Percentiles rank a stretch among this genome's conserved stretches.
phyloP scores from a whole-genome alignment of 495 filamentous ascomycete species.

The Penicillium odoratum region DNA sequence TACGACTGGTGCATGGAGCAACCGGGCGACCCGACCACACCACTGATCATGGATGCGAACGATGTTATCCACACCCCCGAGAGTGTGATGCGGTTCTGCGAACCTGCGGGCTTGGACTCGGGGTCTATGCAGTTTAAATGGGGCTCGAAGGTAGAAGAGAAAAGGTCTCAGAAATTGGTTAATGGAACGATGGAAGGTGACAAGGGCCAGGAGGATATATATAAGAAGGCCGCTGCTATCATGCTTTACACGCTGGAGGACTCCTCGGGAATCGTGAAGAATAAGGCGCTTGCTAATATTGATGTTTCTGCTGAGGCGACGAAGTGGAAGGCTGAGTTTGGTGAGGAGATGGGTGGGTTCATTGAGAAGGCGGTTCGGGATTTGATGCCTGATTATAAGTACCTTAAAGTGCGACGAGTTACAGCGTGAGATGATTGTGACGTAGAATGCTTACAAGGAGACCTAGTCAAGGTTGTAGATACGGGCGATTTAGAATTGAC shows the following conservation, averaged over 20 bases:
- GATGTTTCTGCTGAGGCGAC: conserved; percentile 40
- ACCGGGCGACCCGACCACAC: background rate
- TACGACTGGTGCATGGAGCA: conserved; percentile 36
- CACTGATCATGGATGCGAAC: conserved; percentile 42
- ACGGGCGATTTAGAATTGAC: no score
- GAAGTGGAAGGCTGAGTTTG: conserved; percentile 20
- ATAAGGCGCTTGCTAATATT: conserved; percentile 32
- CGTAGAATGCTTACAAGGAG: no score
- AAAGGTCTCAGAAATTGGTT: background rate
- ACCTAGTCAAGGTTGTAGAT: no score
- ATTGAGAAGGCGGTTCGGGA: conserved; percentile 38
- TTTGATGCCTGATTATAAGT: conserved; percentile 51
- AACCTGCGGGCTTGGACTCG: conserved; percentile 36
- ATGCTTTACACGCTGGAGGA: conserved; percentile 36
- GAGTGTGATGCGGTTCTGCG: conserved; percentile 32
- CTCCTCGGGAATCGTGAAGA: conserved; percentile 37
- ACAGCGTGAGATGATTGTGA: background rate
- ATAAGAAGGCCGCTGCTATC: background rate
- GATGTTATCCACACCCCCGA: conserved; percentile 39
- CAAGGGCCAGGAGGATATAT: background rate
- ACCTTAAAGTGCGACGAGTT: conserved; percentile 35
- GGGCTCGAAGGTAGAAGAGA: background rate
- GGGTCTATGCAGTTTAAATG: conserved; percentile 14
- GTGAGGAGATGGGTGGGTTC: conserved; percentile 17
- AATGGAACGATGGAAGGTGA: background rate